phyloP scores from a whole-genome alignment of 176 grass and related monocot genomes.

The Aechmea fasciata region DNA sequence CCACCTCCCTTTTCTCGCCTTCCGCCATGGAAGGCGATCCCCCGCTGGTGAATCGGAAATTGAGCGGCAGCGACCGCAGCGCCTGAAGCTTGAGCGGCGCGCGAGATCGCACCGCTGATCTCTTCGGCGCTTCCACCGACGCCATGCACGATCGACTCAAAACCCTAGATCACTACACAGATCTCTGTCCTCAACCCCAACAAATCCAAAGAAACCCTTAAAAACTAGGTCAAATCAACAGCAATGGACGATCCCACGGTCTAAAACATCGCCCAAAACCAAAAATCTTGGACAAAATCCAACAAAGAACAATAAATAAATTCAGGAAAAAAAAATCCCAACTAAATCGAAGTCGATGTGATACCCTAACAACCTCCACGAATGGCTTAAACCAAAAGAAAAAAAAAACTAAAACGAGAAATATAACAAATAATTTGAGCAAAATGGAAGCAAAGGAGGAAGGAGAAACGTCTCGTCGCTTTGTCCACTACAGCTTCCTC shows the following conservation, averaged over 20 bases:
- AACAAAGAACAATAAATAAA: background rate
- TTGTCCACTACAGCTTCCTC: background rate
- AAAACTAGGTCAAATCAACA: background rate
- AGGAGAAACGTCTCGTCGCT: background rate
- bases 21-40: background rate
- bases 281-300: constrained; percentile 14
- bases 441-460: background rate
- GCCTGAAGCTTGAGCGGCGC: constrained; percentile 41
- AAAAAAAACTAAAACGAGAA: background rate
- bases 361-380: background rate
- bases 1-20: constrained; percentile 15
- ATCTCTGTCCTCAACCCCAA: constrained; percentile 5
- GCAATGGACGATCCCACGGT: constrained; percentile 25
- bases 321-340: background rate
- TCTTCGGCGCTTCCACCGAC: constrained; percentile 65
- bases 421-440: background rate
- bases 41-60: constrained; percentile 33
- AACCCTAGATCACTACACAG: constrained; percentile 1
- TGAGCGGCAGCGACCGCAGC: constrained; percentile 51
- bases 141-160: constrained; percentile 41
- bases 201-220: constrained; percentile 7
- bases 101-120: constrained; percentile 38
- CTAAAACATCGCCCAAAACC: background rate
- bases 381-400: background rate
- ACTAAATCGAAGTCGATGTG: background rate